Conservation (phyloP, 257 asterid species). For the Nicotiana sylvestris region DNA sequence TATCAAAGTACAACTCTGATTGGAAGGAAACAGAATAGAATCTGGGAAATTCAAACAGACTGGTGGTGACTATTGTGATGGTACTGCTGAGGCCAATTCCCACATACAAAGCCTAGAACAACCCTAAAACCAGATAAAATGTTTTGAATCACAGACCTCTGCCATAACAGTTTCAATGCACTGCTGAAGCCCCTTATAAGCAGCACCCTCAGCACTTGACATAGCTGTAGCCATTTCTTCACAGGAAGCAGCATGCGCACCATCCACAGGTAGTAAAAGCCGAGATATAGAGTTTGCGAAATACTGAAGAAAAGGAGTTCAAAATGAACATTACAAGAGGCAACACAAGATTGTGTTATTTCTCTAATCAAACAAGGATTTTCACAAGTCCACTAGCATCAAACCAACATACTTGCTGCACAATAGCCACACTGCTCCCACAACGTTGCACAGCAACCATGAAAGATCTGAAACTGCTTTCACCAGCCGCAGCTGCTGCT, state of each 20-base stretch:
- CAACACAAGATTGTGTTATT: not conserved
- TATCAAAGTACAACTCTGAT: not conserved
- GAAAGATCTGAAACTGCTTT: constrained; percentile 93
- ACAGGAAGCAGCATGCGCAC: constrained; percentile 97
- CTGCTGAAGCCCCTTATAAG: constrained; percentile 97
- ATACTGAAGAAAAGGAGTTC: constrained; percentile 45
- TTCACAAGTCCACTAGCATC: not conserved
- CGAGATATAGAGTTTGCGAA: constrained; percentile 95
- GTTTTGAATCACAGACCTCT: constrained; percentile 56
- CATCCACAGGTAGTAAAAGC: constrained; percentile 88
- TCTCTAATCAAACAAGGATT: not conserved
- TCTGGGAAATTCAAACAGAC: not conserved
- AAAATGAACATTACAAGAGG: not conserved
- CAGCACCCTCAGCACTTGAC: constrained; percentile 97
- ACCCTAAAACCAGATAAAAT: not conserved
- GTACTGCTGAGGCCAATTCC: not conserved
- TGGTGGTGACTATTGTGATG: not conserved
- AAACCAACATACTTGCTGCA: constrained; percentile 76
- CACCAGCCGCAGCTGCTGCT: constrained; percentile 99
- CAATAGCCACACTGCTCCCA: constrained; percentile 99
- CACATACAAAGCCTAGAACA: not conserved
- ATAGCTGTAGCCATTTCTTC: constrained; percentile 98
- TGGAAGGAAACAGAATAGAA: not conserved
- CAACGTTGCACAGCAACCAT: constrained; percentile 99
- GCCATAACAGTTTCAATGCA: constrained; percentile 98